Percentiles rank a stretch among this genome's conserved stretches.
These are phyloP conservation scores for Mallotus japonicus DNA, from an alignment of 441 rosid genomes.

Conservation along the genomic window DNA sequence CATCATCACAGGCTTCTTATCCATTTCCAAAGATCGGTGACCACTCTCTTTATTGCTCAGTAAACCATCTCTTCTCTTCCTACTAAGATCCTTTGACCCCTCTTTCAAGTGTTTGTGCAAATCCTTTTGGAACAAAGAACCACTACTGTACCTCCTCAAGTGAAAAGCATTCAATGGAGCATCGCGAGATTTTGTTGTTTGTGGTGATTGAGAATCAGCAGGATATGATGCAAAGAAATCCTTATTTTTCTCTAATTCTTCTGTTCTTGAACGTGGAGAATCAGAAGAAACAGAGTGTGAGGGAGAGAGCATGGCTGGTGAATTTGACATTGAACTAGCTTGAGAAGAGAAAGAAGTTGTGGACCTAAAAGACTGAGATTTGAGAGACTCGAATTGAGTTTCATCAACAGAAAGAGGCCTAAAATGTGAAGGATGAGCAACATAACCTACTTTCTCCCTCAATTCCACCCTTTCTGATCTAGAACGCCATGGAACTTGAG, in stretches of 20 bases:
- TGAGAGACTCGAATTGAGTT: slow-evolving; percentile 41
- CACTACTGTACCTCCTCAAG: slow-evolving; percentile 49
- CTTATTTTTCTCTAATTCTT: slow-evolving; percentile 39
- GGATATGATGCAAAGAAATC: slow-evolving; percentile 39
- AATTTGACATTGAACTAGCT: slow-evolving; percentile 38
- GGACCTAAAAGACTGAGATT: slow-evolving; percentile 47
- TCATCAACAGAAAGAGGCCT: slow-evolving; percentile 63
- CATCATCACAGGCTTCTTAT: slow-evolving; percentile 24
- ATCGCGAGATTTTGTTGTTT: slow-evolving; percentile 21
- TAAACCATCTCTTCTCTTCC: slow-evolving; percentile 31
- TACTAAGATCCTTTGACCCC: slow-evolving; percentile 30
- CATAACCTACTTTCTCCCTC: slow-evolving; percentile 25
- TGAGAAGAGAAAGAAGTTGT: slow-evolving; percentile 39
- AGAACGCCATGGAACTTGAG: slow-evolving; percentile 38
- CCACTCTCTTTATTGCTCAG: slow-evolving; percentile 26
- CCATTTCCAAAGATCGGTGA: slow-evolving; percentile 36
- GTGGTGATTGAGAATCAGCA: slow-evolving; percentile 37
- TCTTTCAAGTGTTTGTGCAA: slow-evolving; percentile 27
- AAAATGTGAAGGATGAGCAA: slow-evolving; percentile 34
- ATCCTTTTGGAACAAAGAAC: slow-evolving; percentile 42
- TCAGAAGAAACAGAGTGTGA: slow-evolving; percentile 43
- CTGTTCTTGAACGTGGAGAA: slow-evolving; percentile 38
- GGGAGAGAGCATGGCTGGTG: slow-evolving; percentile 42
- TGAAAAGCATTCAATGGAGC: slow-evolving; percentile 38
- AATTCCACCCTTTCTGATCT: slow-evolving; percentile 42